Base-by-base conservation (phyloP, 352 stramenopile species). In the Globisporangium cystogenes region DNA sequence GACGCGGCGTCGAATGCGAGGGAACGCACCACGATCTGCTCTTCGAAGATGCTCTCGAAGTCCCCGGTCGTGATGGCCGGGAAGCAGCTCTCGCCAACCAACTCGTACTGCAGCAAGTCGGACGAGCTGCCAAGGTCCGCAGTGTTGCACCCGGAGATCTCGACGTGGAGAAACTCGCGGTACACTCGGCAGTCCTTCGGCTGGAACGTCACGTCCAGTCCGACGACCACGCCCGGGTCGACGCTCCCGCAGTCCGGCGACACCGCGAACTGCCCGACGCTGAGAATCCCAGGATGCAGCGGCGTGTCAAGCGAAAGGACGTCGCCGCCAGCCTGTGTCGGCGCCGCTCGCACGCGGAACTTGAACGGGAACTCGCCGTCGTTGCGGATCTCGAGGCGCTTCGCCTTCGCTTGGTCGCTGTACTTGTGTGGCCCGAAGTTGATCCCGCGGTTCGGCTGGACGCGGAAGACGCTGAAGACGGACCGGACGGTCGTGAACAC, bases 361-460 rank as follows among this genome's bases (percentile, higher is more conserved):
- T 90, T 94, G 42, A 98, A 98, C 7, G 77, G 67, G 51, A 98
- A 98, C 23, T 90, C 75, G 20, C 94, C 88, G 48, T 98, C 93
- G 57, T 98, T 98, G 43, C 82, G 83, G 43, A 98, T 78, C 59
- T 98, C 89, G 15, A 97, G 70, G 7, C 70, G 68, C 44, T 90
- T 93, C 1, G 65, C 67, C 53, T 88, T 87, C 2, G 73, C 61
- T 23, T 67, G 68, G 20, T 95, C 86, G 48, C 80, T 96, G 64
- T 93, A 98, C 50, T 87, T 93, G 53, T 97, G 64, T 4, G 92
- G 80, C 1, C 94, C 95, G 63, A 98, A 98, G 58, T 95, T 96
- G 39, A 98, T 80, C 0, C 93, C 92, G 26, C 86, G 75, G 33
- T 81, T 82, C 14, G 94, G 95, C 59, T 96, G 87, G 3, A 98